Base-by-base conservation (phyloP, 2,329 filamentous ascomycete species). In the Lecanosticta acicola region DNA sequence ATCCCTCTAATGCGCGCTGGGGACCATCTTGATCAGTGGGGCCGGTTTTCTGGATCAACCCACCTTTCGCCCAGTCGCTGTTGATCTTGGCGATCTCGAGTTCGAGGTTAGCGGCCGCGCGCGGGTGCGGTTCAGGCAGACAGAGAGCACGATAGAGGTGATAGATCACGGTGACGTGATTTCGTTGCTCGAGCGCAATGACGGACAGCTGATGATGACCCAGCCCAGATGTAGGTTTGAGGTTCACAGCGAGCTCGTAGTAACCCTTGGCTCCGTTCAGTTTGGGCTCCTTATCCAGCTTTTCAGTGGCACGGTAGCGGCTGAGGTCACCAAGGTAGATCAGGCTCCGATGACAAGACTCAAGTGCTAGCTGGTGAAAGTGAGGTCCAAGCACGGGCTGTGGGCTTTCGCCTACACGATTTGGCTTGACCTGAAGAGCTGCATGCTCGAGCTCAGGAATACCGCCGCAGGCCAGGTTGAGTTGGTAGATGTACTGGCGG, bases 191-290 rank as follows among this genome's bases (percentile, higher is more conserved):
- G 39, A 87, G 77, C 49, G 85, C 84, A 48, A 97, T 84, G 29
- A 97, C 86, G 29, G 87, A 90, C 65, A 93, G 81, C 66, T 97
- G 93, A 60, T 98, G 91, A 61, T 94, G 85, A 13, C 88, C 85
- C 52, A 83, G 80, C 21, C 91, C 91, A 37, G 85, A 88, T 14
- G 80, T 74, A 2, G 91, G 88, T 56, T 85, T 78, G 43, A 97
- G 77, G 41, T 85, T 80, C 53, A 83, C 80, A 17, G 93, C 93
- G 49, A 97, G 73, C 45, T 79, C 74, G 66, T 98, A 97, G 67
- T 91, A 95, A 9, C 84, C 83, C 59, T 90, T 75, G 11, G 91
- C 88, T 11, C 80, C 80, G 19, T 85, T 85, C 74, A 87, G 94
- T 58, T 85, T 85, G 43, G 82, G 81, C 53, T 81, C 78, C 65